Conservation (phyloP, 306 rosid genomes). For the Leucaena leucocephala region DNA sequence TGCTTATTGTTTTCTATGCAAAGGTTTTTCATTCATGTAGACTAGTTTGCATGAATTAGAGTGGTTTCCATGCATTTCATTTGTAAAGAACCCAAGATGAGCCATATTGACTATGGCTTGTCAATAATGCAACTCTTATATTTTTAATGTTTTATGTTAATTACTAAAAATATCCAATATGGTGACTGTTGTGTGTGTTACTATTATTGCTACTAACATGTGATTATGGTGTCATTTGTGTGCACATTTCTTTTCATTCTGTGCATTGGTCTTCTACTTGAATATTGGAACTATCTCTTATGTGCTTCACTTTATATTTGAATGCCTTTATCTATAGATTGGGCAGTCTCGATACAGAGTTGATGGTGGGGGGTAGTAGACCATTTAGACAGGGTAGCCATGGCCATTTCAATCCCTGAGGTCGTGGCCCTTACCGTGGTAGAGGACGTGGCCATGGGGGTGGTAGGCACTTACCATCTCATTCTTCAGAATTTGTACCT, state of each 20-base stretch:
- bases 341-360: slow-evolving; percentile 69
- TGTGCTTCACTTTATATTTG: slow-evolving; percentile 48
- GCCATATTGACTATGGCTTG: neutral
- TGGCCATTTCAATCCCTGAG: slow-evolving; percentile 32
- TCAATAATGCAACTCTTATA: neutral
- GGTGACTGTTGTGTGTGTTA: slow-evolving; percentile 1
- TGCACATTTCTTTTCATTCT: slow-evolving; percentile 13
- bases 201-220: neutral
- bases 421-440: slow-evolving; percentile 26
- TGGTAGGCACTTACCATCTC: slow-evolving; percentile 57
- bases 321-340: slow-evolving; percentile 59
- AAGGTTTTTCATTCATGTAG: neutral
- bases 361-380: slow-evolving; percentile 76
- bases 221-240: slow-evolving; percentile 27
- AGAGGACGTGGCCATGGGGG: slow-evolving; percentile 46
- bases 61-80: neutral
- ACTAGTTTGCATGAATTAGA: neutral
- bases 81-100: neutral
- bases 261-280: slow-evolving; percentile 19
- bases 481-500: slow-evolving; percentile 51
- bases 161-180: slow-evolving; percentile 10
- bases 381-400: slow-evolving; percentile 71
- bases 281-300: slow-evolving; percentile 36
- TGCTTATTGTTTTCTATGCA: slow-evolving; percentile 2
- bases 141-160: neutral